phyloP scores from a whole-genome alignment of 2,329 filamentous ascomycete species.

The Aspergillus sp. region DNA sequence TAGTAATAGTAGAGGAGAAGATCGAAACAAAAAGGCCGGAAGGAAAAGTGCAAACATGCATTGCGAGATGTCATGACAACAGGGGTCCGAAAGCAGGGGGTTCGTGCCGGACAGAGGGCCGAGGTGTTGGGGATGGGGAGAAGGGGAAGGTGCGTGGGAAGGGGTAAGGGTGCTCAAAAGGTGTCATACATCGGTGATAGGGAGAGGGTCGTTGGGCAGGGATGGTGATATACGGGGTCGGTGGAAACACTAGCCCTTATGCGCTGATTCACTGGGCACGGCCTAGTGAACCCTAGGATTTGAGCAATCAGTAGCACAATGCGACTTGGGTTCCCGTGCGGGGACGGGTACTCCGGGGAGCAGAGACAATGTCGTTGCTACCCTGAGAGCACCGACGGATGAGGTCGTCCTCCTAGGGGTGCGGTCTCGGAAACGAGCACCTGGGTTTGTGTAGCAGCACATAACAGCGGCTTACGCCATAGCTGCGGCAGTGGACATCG shows the following conservation, averaged over 20 bases:
- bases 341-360: conserved; percentile 9
- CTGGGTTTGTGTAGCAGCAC: conserved; percentile 7
- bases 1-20: conserved; percentile 18
- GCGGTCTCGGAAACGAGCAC: conserved; percentile 14
- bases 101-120: conserved; percentile 9
- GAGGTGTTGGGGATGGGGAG: conserved; percentile 1
- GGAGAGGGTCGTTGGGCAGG: not conserved
- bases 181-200: conserved; percentile 3
- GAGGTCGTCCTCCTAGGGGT: conserved; percentile 16
- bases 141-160: conserved; percentile 1
- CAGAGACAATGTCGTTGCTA: conserved; percentile 22
- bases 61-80: conserved; percentile 22
- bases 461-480: conserved; percentile 37
- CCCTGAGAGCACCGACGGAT: conserved; percentile 17
- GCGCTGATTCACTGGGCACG: not conserved
- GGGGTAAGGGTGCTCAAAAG: conserved; percentile 7
- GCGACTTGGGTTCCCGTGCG: conserved; percentile 12
- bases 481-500: conserved; percentile 38
- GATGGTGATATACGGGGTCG: not conserved
- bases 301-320: conserved; percentile 11
- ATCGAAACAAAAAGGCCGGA: conserved; percentile 13
- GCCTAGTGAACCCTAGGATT: conserved; percentile 1
- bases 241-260: not conserved
- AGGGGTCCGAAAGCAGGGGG: conserved; percentile 21
- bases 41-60: conserved; percentile 20